Percentiles rank a stretch among this genome's conserved stretches.
Evolutionary conservation across 2,329 filamentous ascomycete species (phyloP).

Genomic region (Trichoderma endophyticum): DNA sequence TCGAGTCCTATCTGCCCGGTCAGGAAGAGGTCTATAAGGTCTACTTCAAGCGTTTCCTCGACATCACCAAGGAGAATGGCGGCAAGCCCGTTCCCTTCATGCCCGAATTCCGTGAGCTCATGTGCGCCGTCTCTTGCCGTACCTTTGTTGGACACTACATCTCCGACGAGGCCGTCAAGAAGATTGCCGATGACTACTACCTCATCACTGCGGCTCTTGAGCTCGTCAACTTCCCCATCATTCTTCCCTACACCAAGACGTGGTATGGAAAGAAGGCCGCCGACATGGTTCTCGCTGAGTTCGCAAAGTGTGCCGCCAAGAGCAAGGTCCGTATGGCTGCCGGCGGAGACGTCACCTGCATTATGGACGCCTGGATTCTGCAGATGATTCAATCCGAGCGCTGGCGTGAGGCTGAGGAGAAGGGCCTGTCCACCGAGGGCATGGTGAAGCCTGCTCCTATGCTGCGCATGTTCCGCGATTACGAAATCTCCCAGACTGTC

Average conservation of each 20-base stretch:
- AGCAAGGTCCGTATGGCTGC: constrained; percentile 88
- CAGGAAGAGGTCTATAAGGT: constrained; percentile 88
- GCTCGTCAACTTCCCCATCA: constrained; percentile 97
- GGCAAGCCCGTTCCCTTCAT: constrained; percentile 84
- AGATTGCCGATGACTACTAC: constrained; percentile 95
- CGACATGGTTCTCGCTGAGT: constrained; percentile 86
- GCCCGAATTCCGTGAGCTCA: constrained; percentile 86
- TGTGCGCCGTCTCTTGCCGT: constrained; percentile 90
- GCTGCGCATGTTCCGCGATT: constrained; percentile 82
- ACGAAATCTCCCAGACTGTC: constrained; percentile 87
- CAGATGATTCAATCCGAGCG: constrained; percentile 80
- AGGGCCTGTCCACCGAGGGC: constrained; percentile 64
- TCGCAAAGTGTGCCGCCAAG: constrained; percentile 87
- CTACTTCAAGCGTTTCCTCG: constrained; percentile 78
- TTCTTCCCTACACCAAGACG: constrained; percentile 89
- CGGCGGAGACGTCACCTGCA: constrained; percentile 82
- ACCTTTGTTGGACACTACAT: constrained; percentile 99
- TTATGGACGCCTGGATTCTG: constrained; percentile 93
- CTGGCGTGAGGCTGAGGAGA: constrained; percentile 75
- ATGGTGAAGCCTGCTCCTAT: constrained; percentile 78
- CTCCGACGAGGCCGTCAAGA: constrained; percentile 83
- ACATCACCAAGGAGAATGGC: constrained; percentile 67
- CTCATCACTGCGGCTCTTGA: constrained; percentile 93
- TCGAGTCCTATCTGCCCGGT: constrained; percentile 83
- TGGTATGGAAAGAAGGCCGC: constrained; percentile 97